These are phyloP conservation scores for Trichoderma sp. DNA, from an alignment of 2,329 filamentous ascomycete species.

Conservation along the genomic window DNA sequence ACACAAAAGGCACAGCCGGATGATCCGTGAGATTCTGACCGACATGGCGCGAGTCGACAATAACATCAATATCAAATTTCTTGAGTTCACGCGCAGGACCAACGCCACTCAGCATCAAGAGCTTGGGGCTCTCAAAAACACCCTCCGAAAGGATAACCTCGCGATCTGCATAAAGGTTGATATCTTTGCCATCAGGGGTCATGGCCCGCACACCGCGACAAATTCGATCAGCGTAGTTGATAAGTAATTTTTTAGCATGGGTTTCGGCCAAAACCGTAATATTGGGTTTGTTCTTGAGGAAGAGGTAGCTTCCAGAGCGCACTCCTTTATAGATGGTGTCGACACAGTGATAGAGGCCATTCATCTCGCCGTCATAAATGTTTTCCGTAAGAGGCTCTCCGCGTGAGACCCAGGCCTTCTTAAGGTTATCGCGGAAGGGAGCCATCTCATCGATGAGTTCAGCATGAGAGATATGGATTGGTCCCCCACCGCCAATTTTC, in stretches of 20 bases:
- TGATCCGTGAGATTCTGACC: conserved; percentile 64
- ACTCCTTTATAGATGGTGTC: conserved; percentile 56
- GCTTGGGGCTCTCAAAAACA: conserved; percentile 60
- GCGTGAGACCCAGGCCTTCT: conserved; percentile 51
- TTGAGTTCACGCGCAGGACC: conserved; percentile 53
- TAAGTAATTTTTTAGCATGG: conserved; percentile 52
- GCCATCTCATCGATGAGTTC: conserved; percentile 51
- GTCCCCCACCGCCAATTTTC: conserved; percentile 51
- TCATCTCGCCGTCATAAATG: conserved; percentile 54
- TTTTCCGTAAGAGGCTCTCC: conserved; percentile 51
- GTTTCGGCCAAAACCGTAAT: conserved; percentile 48
- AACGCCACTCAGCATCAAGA: conserved; percentile 62
- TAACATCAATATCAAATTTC: conserved; percentile 49
- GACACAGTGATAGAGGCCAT: conserved; percentile 50
- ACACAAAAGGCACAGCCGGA: conserved; percentile 50
- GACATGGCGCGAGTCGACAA: conserved; percentile 58
- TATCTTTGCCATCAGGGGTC: conserved; percentile 36
- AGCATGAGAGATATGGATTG: conserved; percentile 52
- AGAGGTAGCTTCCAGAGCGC: conserved; percentile 50
- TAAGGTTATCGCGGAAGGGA: conserved; percentile 49
- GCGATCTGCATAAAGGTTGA: conserved; percentile 45
- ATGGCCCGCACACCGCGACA: conserved; percentile 47
- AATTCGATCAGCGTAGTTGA: conserved; percentile 41
- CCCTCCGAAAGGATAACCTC: conserved; percentile 51
- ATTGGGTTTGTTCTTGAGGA: conserved; percentile 52